These are phyloP conservation scores for Vanilla planifolia DNA, from an alignment of 106 monocot species.

Conservation along the genomic window DNA sequence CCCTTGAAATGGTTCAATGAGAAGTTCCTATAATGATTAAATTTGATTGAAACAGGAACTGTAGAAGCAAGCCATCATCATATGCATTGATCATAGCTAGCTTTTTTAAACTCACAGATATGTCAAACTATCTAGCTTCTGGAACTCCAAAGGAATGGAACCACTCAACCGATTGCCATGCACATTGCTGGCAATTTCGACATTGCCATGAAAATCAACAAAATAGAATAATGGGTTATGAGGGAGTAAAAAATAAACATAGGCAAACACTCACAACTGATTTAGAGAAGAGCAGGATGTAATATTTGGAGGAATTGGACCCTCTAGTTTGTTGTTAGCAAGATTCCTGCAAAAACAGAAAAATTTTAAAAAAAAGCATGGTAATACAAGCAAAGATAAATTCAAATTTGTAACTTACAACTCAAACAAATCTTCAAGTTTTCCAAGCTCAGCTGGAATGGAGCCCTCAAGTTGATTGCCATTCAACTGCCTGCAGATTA, in stretches of 20 bases:
- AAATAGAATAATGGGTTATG: not conserved
- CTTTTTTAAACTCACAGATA: conserved; percentile 74
- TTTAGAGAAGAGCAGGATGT: conserved; percentile 82
- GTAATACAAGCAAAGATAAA: too few species aligned
- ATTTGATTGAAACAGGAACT: not conserved
- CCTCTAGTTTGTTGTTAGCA: conserved; percentile 85
- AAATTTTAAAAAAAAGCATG: too few species aligned
- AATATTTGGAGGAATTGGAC: conserved; percentile 77
- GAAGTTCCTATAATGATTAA: conserved; percentile 53
- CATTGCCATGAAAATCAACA: not conserved
- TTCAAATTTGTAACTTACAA: conserved; percentile 33
- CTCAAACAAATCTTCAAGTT: conserved; percentile 86
- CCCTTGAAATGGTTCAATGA: conserved; percentile 87
- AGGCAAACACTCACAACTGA: conserved; percentile 64
- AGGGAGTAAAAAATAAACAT: not conserved
- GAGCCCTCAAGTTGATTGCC: conserved; percentile 65
- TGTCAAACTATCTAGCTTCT: conserved; percentile 83
- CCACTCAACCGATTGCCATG: conserved; percentile 82
- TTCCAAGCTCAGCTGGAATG: conserved; percentile 87
- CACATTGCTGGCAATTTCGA: conserved; percentile 50
- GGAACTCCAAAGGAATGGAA: conserved; percentile 72
- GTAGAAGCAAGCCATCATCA: not conserved
- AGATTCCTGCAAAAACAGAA: conserved; percentile 51
- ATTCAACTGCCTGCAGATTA: conserved; percentile 61
- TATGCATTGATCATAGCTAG: not conserved